A percentile compares a stretch with the other conserved stretches of the same genome.
phyloP scores from a whole-genome alignment of 2,329 filamentous ascomycete species.

The Graphilbum fragrans region DNA sequence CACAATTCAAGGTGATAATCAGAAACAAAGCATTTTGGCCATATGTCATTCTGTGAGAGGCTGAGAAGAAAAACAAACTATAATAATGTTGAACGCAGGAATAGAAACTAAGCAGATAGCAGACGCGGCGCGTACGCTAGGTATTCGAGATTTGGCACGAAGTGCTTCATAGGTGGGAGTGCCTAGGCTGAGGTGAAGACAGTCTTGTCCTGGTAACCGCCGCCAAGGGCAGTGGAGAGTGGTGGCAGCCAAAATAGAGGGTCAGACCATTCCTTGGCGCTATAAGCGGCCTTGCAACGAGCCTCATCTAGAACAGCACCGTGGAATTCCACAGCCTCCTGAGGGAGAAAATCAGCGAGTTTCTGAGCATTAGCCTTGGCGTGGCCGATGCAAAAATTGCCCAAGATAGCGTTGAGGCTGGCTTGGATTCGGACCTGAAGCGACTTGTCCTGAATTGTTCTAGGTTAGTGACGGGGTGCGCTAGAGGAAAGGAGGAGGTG shows the following conservation, averaged over 20 bases:
- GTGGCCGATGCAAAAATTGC: slow-evolving; percentile 1
- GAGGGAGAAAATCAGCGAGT: not conserved
- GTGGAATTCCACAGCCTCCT: not conserved
- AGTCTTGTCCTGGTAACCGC: not conserved
- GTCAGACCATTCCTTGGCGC: not conserved
- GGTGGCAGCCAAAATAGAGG: not conserved
- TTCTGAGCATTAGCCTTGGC: not conserved
- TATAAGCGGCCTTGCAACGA: not conserved
- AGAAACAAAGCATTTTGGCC: too few relatives aligned
- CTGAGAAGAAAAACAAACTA: too few relatives aligned
- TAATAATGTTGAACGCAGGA: too few relatives aligned
- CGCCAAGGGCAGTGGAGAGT: not conserved
- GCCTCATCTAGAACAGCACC: not conserved
- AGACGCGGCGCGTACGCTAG: too few relatives aligned
- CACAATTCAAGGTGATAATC: too few relatives aligned
- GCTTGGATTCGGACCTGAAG: slow-evolving; percentile 6
- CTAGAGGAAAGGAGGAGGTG: not conserved
- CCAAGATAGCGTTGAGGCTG: slow-evolving; percentile 5
- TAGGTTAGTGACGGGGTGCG: not conserved
- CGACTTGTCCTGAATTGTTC: slow-evolving; percentile 1
- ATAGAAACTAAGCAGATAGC: too few relatives aligned
- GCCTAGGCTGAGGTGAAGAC: too few relatives aligned
- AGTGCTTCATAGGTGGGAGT: too few relatives aligned
- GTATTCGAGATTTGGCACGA: too few relatives aligned
- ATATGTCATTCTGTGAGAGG: too few relatives aligned